Conservation (phyloP, 306 rosid species). For the Castanea mollissima region DNA sequence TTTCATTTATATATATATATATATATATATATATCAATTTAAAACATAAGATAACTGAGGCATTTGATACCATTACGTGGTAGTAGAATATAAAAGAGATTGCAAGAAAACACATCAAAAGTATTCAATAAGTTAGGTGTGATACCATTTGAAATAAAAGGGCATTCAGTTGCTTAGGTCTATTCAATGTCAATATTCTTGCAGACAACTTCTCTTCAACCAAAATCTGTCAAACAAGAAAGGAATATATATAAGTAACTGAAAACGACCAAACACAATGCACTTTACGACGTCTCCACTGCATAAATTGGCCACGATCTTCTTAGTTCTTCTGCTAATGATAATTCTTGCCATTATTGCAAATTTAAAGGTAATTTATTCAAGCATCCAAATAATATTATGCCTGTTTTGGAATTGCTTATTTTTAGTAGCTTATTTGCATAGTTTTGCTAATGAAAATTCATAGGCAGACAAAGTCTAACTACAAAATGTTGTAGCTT, state of each 20-base stretch:
- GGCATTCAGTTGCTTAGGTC: slow-evolving; percentile 80
- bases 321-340: no score
- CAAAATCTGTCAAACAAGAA: slow-evolving; percentile 44
- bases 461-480: no score
- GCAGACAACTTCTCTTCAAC: slow-evolving; percentile 47
- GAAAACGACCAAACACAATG: not conserved
- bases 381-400: no score
- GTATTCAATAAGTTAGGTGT: not conserved
- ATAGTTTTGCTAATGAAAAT: no score
- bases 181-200: slow-evolving; percentile 60
- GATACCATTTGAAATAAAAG: slow-evolving; percentile 66
- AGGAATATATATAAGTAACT: not conserved
- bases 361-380: no score
- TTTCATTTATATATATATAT: no score
- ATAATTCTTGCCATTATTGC: no score
- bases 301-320: no score
- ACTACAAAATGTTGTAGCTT: no score
- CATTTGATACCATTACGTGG: not conserved
- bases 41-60: not conserved
- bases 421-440: no score
- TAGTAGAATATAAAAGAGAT: not conserved
- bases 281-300: no score
- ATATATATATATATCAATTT: not conserved
- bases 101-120: not conserved
- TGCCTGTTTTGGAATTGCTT: no score